Evolutionary conservation across 2,329 filamentous ascomycete species (phyloP).

Genomic region (Stachybotrys chartarum): DNA sequence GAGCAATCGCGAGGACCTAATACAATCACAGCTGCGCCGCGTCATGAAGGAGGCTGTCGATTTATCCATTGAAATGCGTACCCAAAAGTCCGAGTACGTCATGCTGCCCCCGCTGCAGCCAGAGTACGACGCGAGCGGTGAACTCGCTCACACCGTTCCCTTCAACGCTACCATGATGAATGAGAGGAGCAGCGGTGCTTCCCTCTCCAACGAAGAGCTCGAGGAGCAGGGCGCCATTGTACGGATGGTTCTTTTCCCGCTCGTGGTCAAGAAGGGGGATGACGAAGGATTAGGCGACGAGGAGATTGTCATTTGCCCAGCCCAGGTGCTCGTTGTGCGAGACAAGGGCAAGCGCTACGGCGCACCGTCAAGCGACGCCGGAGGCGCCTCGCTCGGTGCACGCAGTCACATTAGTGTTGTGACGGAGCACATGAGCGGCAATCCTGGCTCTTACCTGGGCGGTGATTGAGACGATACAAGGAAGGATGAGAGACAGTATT

Average conservation of each 20-base stretch:
- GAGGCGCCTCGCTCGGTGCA: conserved; percentile 34
- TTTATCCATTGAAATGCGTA: conserved; percentile 94
- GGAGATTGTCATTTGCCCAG: conserved; percentile 90
- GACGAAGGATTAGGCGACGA: conserved; percentile 83
- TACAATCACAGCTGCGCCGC: conserved; percentile 76
- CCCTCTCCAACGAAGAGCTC: conserved; percentile 64
- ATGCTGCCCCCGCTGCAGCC: conserved; percentile 95
- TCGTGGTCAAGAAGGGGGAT: conserved; percentile 93
- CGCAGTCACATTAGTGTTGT: conserved; percentile 30
- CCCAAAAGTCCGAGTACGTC: conserved; percentile 92
- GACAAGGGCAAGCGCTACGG: conserved; percentile 29
- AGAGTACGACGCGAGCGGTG: conserved; percentile 89
- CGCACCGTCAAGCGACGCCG: conserved; percentile 45
- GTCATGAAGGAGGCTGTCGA: conserved; percentile 86
- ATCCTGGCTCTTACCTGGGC: conserved; percentile 20
- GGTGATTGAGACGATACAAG: neutral
- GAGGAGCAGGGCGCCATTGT: conserved; percentile 72
- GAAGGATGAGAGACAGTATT: neutral
- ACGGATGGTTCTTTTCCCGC: conserved; percentile 87
- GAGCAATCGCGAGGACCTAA: conserved; percentile 68
- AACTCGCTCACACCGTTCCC: conserved; percentile 76
- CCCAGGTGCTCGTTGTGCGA: conserved; percentile 77
- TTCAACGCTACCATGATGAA: conserved; percentile 97
- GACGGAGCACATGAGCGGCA: conserved; percentile 21
- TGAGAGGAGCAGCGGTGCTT: conserved; percentile 65